Evolutionary conservation across 495 filamentous ascomycete genomes (phyloP), one percentile per base, ranked within the genome.

Genomic region (Acidiella bohemica): DNA sequence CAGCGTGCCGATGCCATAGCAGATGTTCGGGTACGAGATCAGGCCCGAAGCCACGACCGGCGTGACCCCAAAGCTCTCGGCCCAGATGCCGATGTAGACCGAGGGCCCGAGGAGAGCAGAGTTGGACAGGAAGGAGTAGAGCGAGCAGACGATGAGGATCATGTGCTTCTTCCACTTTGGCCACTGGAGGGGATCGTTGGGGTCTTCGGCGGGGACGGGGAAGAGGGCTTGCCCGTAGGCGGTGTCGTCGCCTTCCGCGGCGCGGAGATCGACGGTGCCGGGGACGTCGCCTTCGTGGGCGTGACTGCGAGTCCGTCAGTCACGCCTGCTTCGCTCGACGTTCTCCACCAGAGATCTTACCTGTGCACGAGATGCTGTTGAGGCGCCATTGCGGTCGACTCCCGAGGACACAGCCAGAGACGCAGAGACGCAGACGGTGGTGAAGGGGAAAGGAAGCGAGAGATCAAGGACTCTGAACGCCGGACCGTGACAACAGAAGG

Each of bases 51-150:
- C 72, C 14, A 51, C 58, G 4, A 62, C 65, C 2, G 63, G 56
- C 0, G 66, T 54, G 34, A 76, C 65, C 2, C 49, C 53, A 49
- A 76, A 79, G 46, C 71, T 68, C 29, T 68, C 57, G 8, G 70
- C 58, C 48, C 66, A 77, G 16, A 77, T 59, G 1, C 60, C 60
- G 42, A 77, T 75, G 51, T 79, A 79, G 0, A 74, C 71, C 0
- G 71, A 66, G 0, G 73, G 73, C 0, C 75, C 73, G 2, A 72
- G 59, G 11, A 77, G 54, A 0, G 73, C 57, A 7, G 69, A 67
- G 38, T 77, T 79, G 2, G 70, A 68, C 7, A 77, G 62, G 49
- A 79, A 79, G 0, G 72, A 76, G 47, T 76, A 79, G 14, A 72
- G 41, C 0, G 69, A 67, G 50, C 67, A 69, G 42, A 75, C 67